A percentile compares a stretch with the other conserved stretches of the same genome.
These are phyloP conservation scores for cucumber (Cucumis sativus) DNA, from an alignment of 306 rosid genomes.

Conservation along the genomic window DNA sequence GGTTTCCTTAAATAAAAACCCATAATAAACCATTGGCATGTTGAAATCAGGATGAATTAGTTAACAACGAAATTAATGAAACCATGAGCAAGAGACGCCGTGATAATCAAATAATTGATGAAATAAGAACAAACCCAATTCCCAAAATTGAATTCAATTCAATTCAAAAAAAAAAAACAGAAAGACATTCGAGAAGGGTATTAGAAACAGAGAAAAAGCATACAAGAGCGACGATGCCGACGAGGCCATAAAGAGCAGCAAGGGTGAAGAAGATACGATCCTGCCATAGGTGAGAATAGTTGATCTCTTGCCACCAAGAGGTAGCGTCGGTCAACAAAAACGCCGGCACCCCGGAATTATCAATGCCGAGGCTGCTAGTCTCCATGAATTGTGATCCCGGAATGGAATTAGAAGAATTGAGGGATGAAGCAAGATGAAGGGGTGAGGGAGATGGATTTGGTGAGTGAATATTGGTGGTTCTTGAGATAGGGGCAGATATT, in stretches of 20 bases:
- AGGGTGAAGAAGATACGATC: slow-evolving; percentile 67
- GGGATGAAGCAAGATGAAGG: not conserved
- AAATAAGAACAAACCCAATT: not conserved
- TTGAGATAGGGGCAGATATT: not conserved
- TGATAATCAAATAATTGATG: not conserved
- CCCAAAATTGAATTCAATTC: not conserved
- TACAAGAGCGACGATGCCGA: slow-evolving; percentile 73
- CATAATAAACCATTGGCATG: not conserved
- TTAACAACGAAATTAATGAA: not conserved
- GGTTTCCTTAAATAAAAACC: not conserved
- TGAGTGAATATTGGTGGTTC: not conserved
- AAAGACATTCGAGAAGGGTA: not conserved
- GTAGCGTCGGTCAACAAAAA: slow-evolving; percentile 35
- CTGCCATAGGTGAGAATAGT: slow-evolving; percentile 65
- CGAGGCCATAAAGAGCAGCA: slow-evolving; percentile 64
- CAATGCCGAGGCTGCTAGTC: slow-evolving; percentile 23
- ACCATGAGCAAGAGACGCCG: not conserved
- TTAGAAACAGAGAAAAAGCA: not conserved
- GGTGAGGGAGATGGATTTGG: not conserved
- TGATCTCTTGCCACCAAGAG: slow-evolving; percentile 77
- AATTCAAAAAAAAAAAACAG: not conserved
- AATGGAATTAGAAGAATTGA: not conserved
- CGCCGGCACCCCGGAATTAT: slow-evolving; percentile 37
- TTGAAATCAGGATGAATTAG: not conserved
- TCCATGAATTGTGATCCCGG: slow-evolving; percentile 15